Evolutionary conservation across 257 asterid genomes (phyloP).

Genomic region (Cruciata laevipes): DNA sequence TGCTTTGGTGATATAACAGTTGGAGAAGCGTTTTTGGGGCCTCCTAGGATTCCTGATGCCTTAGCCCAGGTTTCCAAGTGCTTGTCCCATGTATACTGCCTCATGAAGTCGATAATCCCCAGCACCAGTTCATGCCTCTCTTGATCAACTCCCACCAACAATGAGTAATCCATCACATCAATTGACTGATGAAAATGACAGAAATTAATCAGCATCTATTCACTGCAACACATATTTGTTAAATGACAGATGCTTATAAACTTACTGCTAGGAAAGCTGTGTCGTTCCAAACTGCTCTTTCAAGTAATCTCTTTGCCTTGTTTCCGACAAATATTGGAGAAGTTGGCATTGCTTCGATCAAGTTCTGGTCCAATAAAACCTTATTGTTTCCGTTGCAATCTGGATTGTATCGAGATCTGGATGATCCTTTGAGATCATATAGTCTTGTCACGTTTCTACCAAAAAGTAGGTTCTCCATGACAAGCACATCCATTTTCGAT

Average conservation of each 20-base stretch:
- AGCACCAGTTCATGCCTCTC: conserved; percentile 90
- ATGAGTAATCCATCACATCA: conserved; percentile 93
- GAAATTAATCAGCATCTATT: background rate
- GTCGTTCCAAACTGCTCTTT: conserved; percentile 97
- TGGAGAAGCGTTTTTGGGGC: conserved; percentile 71
- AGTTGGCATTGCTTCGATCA: conserved; percentile 97
- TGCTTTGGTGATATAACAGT: conserved; percentile 90
- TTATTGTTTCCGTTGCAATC: conserved; percentile 86
- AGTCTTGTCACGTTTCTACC: conserved; percentile 74
- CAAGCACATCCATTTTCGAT: conserved; percentile 81
- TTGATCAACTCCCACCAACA: conserved; percentile 84
- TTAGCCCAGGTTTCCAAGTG: conserved; percentile 96
- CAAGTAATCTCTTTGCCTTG: conserved; percentile 75
- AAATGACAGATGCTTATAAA: conserved; percentile 14
- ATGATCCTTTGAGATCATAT: conserved; percentile 94
- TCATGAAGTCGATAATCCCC: conserved; percentile 94
- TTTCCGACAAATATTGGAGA: conserved; percentile 91
- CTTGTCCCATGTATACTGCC: conserved; percentile 98
- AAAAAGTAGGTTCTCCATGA: conserved; percentile 94
- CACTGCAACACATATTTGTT: background rate
- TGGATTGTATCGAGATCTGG: conserved; percentile 82
- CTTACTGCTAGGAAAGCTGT: conserved; percentile 95
- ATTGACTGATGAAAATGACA: conserved; percentile 44
- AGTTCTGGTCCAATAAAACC: conserved; percentile 88
- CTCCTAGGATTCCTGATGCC: conserved; percentile 92